These are phyloP conservation scores for Physcomitrellopsis africana DNA, from an alignment of 225 moss, liverwort and hornwort genomes.

Conservation along the genomic window DNA sequence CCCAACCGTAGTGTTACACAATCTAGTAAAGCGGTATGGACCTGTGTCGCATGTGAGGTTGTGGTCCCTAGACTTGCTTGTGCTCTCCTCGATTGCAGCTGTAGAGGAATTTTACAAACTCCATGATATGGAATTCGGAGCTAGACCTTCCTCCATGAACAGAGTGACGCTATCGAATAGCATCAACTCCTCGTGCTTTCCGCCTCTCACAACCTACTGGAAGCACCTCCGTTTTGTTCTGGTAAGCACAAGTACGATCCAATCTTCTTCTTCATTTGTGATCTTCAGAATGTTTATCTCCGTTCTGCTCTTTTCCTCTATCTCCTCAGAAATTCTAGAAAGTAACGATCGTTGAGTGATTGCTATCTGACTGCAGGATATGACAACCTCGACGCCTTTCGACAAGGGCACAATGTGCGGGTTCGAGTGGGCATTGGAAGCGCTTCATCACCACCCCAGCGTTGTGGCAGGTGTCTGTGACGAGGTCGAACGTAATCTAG, in stretches of 20 bases:
- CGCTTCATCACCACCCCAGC: constrained; percentile 25
- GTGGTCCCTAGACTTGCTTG: constrained; percentile 40
- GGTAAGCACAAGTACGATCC: constrained; percentile 1
- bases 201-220: constrained; percentile 39
- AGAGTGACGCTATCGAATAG: constrained; percentile 23
- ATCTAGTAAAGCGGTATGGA: constrained; percentile 35
- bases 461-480: constrained; percentile 32
- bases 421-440: constrained; percentile 48
- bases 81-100: constrained; percentile 47
- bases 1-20: constrained; percentile 36
- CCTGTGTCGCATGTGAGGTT: constrained; percentile 37
- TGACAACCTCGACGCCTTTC: constrained; percentile 33
- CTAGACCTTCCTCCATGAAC: constrained; percentile 34
- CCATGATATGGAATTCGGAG: constrained; percentile 46
- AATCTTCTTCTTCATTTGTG: no score
- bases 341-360: neutral
- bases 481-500: constrained; percentile 33
- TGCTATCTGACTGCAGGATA: constrained; percentile 29
- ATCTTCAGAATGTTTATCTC: no score
- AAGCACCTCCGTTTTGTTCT: constrained; percentile 40
- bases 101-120: constrained; percentile 56
- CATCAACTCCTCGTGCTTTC: constrained; percentile 27
- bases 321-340: no score
- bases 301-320: no score
- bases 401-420: constrained; percentile 10